Percentiles rank a stretch among this genome's conserved stretches.
These are phyloP conservation scores for Coemansia sp. DNA, from an alignment of 192 early-diverging fungal genomes.

Conservation along the genomic window DNA sequence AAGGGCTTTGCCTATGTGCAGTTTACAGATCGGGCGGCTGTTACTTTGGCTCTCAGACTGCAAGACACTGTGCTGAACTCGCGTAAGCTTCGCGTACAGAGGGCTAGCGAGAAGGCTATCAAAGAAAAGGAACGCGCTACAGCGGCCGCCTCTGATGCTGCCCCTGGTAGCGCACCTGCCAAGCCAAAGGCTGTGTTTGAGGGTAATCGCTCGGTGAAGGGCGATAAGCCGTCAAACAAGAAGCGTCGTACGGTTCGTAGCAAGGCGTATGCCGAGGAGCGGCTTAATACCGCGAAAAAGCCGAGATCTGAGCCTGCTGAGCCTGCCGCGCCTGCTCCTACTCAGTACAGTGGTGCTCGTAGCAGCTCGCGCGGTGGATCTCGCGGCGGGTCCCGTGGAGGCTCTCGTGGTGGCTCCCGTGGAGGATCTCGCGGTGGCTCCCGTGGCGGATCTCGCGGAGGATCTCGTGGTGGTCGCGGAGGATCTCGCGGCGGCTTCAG, in stretches of 20 bases:
- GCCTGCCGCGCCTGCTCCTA: neutral
- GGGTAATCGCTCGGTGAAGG: slow-evolving; percentile 60
- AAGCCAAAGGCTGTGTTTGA: slow-evolving; percentile 48
- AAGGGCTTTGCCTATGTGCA: slow-evolving; percentile 96
- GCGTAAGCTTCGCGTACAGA: slow-evolving; percentile 40
- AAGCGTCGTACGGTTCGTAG: slow-evolving; percentile 54
- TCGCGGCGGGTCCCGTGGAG: no score
- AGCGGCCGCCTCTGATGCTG: neutral
- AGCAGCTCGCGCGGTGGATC: slow-evolving; percentile 12
- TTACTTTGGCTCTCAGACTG: slow-evolving; percentile 77
- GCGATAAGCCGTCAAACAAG: slow-evolving; percentile 53
- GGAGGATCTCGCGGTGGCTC: slow-evolving; percentile 16
- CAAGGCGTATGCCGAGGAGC: slow-evolving; percentile 35
- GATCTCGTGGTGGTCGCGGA: slow-evolving; percentile 11
- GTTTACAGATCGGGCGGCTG: slow-evolving; percentile 73
- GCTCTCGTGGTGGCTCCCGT: neutral
- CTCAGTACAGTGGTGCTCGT: neutral
- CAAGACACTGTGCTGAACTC: slow-evolving; percentile 70
- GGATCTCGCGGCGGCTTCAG: slow-evolving; percentile 18
- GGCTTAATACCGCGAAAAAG: slow-evolving; percentile 22
- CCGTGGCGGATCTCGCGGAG: slow-evolving; percentile 11
- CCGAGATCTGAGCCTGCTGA: neutral
- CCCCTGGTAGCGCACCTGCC: neutral
- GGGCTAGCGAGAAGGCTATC: slow-evolving; percentile 44
- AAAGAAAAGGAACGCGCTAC: slow-evolving; percentile 35